Evolutionary conservation across 1,139 yeast species (phyloP).

Genomic region (Scheffersomyces titani): DNA sequence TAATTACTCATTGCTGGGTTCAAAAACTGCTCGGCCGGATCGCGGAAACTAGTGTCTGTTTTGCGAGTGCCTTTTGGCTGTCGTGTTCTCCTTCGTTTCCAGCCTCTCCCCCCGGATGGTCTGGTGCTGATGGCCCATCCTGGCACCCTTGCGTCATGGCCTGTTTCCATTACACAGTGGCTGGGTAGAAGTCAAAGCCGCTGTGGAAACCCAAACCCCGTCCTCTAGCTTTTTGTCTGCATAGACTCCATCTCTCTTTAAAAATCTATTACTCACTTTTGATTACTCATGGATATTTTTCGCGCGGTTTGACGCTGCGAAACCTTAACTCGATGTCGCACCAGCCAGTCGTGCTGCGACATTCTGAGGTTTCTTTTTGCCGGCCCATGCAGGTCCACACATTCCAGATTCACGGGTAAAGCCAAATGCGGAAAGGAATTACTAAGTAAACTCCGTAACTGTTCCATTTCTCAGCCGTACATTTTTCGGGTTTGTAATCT

Average conservation of each 20-base stretch:
- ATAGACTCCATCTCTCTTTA: background rate
- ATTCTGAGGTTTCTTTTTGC: background rate
- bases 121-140: background rate
- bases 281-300: background rate
- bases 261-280: too few species aligned
- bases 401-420: background rate
- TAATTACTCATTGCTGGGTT: background rate
- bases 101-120: background rate
- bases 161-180: background rate
- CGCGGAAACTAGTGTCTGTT: background rate
- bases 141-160: background rate
- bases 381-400: background rate
- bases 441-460: background rate
- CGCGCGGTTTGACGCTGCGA: background rate
- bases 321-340: background rate
- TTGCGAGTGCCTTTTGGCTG: background rate
- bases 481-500: background rate
- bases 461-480: background rate
- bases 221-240: background rate
- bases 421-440: background rate
- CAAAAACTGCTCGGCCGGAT: background rate
- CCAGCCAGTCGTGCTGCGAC: background rate
- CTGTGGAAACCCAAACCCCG: background rate
- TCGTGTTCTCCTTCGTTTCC: background rate
- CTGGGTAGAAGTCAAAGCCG: background rate